phyloP scores from a whole-genome alignment of 2,329 filamentous ascomycete genomes.

The Zasmidium citrigriseum region DNA sequence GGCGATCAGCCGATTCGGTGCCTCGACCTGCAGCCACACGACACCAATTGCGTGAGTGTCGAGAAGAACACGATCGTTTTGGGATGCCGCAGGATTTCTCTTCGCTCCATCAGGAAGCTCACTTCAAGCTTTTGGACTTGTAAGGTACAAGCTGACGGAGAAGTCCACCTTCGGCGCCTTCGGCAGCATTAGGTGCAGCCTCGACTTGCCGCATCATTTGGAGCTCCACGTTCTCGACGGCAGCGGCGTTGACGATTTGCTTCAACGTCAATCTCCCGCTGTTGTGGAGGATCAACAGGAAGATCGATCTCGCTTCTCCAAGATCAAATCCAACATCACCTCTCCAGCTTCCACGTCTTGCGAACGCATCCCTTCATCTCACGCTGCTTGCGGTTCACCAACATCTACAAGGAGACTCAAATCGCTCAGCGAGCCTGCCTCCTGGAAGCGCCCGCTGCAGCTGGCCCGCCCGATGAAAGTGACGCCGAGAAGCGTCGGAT shows the following conservation, averaged over 20 bases:
- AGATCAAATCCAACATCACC: neutral
- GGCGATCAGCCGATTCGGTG: slow-evolving; percentile 7
- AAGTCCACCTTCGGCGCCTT: neutral
- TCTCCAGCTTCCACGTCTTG: no score
- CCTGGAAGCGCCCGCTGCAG: neutral
- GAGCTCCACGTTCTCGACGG: neutral
- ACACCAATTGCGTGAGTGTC: neutral
- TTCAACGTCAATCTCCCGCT: neutral
- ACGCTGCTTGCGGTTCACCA: no score
- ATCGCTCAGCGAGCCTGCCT: neutral
- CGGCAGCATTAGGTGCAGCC: neutral
- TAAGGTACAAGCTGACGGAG: neutral
- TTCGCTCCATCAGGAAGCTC: neutral
- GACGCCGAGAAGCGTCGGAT: slow-evolving; percentile 3
- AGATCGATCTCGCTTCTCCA: neutral
- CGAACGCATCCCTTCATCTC: no score
- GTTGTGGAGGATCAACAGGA: neutral
- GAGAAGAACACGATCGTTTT: neutral
- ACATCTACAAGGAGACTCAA: neutral
- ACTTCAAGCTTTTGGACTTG: neutral
- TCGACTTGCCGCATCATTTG: neutral
- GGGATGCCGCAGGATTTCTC: neutral
- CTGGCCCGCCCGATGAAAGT: neutral
- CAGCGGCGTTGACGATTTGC: no score
- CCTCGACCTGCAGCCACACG: slow-evolving; percentile 2